These are phyloP conservation scores for Dendrobium officinale DNA, from an alignment of 106 monocot genomes.

Conservation along the genomic window DNA sequence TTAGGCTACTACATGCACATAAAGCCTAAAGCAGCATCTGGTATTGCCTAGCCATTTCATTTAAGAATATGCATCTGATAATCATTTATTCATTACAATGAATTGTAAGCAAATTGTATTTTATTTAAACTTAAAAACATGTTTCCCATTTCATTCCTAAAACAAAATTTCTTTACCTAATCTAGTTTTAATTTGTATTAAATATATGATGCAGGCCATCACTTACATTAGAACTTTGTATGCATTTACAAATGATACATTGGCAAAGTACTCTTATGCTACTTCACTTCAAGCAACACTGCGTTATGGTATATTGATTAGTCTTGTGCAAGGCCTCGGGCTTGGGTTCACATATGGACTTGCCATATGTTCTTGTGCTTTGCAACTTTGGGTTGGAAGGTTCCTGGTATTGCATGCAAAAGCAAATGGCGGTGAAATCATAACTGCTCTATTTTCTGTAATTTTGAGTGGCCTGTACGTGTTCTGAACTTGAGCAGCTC, in stretches of 20 bases:
- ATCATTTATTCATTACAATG: not conserved
- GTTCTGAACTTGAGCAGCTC: constrained; percentile 7
- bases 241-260: constrained; percentile 95
- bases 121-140: not conserved
- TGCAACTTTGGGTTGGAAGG: constrained; percentile 98
- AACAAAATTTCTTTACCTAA: not conserved
- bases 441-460: constrained; percentile 86
- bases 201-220: constrained; percentile 53
- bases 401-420: constrained; percentile 60
- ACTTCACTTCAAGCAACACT: constrained; percentile 97
- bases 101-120: not conserved
- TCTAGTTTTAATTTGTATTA: not conserved
- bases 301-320: constrained; percentile 94
- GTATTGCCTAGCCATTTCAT: not conserved
- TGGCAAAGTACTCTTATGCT: constrained; percentile 99
- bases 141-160: not conserved
- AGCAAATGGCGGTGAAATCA: constrained; percentile 93
- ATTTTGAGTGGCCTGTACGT: constrained; percentile 97
- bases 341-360: constrained; percentile 99
- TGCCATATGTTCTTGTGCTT: constrained; percentile 95
- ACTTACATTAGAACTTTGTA: constrained; percentile 89
- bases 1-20: not conserved
- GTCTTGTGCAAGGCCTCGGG: constrained; percentile 99
- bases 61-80: not conserved
- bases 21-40: not conserved